Evolutionary conservation across 192 early-diverging fungal species (phyloP).

Genomic region (Backusella australiensis): DNA sequence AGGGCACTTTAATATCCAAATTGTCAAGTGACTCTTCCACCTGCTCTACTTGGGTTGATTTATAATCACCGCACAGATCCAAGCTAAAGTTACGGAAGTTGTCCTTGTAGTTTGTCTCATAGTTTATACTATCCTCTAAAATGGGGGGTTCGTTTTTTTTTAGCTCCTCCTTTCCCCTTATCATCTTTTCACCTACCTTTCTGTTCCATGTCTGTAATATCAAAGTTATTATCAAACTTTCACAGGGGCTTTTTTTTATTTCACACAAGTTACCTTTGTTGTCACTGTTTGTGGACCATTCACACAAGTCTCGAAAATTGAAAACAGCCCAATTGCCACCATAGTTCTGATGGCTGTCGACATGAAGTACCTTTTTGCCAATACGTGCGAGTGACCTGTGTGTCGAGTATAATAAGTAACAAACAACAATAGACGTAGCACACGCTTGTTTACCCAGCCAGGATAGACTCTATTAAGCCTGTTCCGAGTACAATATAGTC

Average conservation of each 20-base stretch:
- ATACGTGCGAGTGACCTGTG: slow-evolving; percentile 48
- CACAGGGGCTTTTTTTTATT: not conserved
- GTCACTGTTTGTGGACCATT: slow-evolving; percentile 23
- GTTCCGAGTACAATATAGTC: slow-evolving; percentile 88
- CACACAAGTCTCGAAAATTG: slow-evolving; percentile 49
- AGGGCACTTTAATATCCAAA: slow-evolving; percentile 27
- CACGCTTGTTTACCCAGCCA: slow-evolving; percentile 60
- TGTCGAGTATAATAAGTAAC: not conserved
- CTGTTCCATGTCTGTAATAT: not conserved
- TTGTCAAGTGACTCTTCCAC: slow-evolving; percentile 26
- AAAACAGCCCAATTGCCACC: slow-evolving; percentile 68
- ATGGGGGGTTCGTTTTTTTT: too few relatives aligned
- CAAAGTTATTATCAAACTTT: not conserved
- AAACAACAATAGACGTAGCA: not conserved
- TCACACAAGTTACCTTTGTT: slow-evolving; percentile 10
- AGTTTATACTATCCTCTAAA: not conserved
- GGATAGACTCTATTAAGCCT: slow-evolving; percentile 74
- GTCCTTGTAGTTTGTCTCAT: not conserved
- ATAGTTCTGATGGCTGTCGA: slow-evolving; percentile 81
- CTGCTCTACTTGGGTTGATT: not conserved
- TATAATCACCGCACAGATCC: not conserved
- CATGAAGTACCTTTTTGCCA: slow-evolving; percentile 73
- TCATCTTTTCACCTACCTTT: not conserved
- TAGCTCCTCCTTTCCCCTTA: not conserved
- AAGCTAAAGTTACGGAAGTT: slow-evolving; percentile 7